These are phyloP conservation scores for Prunus kanzakura DNA, from an alignment of 306 rosid species.

Conservation along the genomic window DNA sequence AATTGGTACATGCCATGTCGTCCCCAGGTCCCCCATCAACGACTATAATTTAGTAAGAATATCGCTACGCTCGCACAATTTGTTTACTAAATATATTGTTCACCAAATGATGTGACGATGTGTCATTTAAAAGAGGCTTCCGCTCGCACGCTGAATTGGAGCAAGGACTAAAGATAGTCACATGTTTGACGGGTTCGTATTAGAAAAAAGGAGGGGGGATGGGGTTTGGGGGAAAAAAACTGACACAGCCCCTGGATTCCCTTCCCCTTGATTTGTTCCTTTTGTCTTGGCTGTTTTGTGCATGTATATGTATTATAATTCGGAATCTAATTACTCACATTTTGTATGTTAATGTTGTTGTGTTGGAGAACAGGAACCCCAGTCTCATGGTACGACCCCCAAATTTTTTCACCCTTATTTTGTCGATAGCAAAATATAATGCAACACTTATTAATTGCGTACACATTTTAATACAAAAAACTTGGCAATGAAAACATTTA, in stretches of 20 bases:
- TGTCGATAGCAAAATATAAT: too few species aligned
- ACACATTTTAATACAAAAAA: too few species aligned
- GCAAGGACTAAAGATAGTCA: neutral
- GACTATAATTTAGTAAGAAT: neutral
- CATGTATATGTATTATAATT: neutral
- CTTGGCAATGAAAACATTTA: too few species aligned
- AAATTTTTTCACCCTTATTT: neutral
- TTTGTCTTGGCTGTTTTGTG: neutral
- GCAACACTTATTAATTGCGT: too few species aligned
- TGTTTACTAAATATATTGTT: neutral
- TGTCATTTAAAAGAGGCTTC: neutral
- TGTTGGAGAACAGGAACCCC: neutral
- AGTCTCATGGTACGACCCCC: neutral
- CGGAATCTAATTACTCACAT: too few species aligned
- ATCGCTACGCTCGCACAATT: neutral
- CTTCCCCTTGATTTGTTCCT: neutral
- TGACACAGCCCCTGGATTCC: conserved; percentile 19
- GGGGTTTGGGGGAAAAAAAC: neutral
- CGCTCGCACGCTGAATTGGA: neutral
- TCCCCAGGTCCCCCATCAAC: conserved; percentile 6
- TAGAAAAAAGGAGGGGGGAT: neutral
- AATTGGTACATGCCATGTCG: conserved; percentile 4
- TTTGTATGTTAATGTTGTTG: neutral
- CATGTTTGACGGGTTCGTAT: neutral
- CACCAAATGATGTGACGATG: neutral